Percentiles rank a stretch among this genome's conserved stretches.
These are phyloP conservation scores for Staphylotrichum tortipilum DNA, from an alignment of 495 filamentous ascomycete genomes.

Conservation along the genomic window DNA sequence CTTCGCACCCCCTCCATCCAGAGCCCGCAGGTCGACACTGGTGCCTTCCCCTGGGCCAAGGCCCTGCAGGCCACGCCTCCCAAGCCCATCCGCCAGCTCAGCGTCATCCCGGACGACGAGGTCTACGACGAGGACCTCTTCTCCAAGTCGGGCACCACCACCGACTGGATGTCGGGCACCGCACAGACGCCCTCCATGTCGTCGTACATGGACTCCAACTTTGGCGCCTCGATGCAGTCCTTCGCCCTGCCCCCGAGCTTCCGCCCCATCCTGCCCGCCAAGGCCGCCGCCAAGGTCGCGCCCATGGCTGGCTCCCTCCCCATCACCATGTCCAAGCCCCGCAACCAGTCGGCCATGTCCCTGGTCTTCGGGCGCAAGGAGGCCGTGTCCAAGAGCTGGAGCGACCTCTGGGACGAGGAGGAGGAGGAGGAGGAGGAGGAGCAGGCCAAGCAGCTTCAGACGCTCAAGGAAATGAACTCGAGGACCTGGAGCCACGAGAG, in stretches of 20 bases:
- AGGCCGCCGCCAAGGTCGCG: conserved; percentile 23
- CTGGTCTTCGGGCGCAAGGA: conserved; percentile 69
- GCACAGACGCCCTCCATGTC: conserved; percentile 65
- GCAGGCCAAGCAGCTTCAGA: conserved; percentile 49
- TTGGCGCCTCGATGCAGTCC: conserved; percentile 63
- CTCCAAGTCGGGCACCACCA: conserved; percentile 63
- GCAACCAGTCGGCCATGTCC: conserved; percentile 57
- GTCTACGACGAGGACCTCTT: conserved; percentile 85
- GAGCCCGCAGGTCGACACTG: conserved; percentile 70
- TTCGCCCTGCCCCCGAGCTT: conserved; percentile 38
- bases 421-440: conserved; percentile 55
- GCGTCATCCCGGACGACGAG: conserved; percentile 67
- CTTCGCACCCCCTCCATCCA: conserved; percentile 92
- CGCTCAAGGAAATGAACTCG: conserved; percentile 65
- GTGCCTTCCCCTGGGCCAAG: conserved; percentile 91
- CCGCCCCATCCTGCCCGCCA: conserved; percentile 24
- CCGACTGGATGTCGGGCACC: conserved; percentile 64
- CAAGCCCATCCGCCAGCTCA: conserved; percentile 72
- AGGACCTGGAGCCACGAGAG: conserved; percentile 76
- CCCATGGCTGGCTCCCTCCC: conserved; percentile 69
- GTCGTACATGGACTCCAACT: conserved; percentile 65
- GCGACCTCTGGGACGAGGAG: conserved; percentile 92
- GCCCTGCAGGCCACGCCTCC: conserved; percentile 71
- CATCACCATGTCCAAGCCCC: conserved; percentile 54
- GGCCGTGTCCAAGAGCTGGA: conserved; percentile 90